phyloP scores from a whole-genome alignment of 495 filamentous ascomycete species.

The Pyrenula aspistea region DNA sequence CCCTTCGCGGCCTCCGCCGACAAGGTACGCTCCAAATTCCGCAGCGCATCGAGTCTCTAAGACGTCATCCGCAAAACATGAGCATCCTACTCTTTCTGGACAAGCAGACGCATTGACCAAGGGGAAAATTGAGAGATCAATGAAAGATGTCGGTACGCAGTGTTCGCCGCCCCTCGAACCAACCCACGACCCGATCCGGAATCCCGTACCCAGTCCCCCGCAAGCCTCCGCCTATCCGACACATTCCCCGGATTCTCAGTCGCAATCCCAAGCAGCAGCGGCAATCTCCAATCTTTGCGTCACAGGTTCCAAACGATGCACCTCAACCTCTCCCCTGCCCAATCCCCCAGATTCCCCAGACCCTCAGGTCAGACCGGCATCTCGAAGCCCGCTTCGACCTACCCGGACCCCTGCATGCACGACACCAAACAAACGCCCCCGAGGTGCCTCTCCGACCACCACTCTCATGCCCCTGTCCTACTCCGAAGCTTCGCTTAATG shows the following conservation, averaged over 20 bases:
- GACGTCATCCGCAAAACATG: background rate
- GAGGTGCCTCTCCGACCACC: constrained; percentile 39
- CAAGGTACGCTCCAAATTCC: background rate
- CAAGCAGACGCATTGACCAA: too few species aligned
- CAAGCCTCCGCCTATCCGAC: constrained; percentile 7
- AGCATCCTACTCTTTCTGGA: too few species aligned
- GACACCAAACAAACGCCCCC: constrained; percentile 39
- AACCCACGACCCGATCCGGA: background rate
- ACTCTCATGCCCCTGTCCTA: constrained; percentile 70
- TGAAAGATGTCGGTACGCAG: background rate
- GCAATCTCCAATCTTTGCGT: constrained; percentile 17
- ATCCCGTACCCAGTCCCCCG: background rate
- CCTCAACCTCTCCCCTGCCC: constrained; percentile 23
- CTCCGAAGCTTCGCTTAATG: constrained; percentile 63
- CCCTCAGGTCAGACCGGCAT: constrained; percentile 17
- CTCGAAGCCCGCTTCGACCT: constrained; percentile 30
- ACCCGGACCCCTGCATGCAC: constrained; percentile 35
- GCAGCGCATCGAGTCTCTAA: background rate
- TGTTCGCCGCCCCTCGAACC: background rate
- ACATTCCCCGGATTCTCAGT: constrained; percentile 9
- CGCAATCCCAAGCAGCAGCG: constrained; percentile 8
- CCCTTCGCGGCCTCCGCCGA: background rate
- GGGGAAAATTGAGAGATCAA: background rate
- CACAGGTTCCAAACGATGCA: constrained; percentile 7
- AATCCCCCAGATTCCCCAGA: constrained; percentile 32